Base-by-base conservation (phyloP, 208 protist genomes). In the Acanthamoeba royreba region DNA sequence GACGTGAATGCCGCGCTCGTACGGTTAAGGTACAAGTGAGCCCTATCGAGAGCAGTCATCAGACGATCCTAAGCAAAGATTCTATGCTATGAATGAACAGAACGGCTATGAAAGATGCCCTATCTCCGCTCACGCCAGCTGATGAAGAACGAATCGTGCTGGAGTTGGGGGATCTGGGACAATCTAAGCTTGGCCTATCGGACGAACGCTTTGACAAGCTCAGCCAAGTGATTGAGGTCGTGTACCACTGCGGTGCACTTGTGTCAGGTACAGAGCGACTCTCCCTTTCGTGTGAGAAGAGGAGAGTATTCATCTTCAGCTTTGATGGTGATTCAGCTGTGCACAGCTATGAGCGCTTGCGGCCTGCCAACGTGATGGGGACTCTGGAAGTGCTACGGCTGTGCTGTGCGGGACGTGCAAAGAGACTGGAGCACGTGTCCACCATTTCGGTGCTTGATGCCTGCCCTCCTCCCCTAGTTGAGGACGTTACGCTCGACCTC, bases 201-300 rank as follows among this genome's bases (percentile, higher is more conserved):
- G 49, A 9, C 13, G 28, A 0, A 13, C 43, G 35, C 9, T 89
- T 66, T 33, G 81, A 2, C 13, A 33, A 89, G 28, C 81, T 89
- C 5, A 4, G 31, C 52, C 15, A 66, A 22, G 0, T 31, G 81
- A 15, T 89, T 25, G 81, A 89, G 1, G 81, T 31, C 35, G 35
- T 89, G 4, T 89, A 89, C 81, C 81, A 89, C 81, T 69, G 52
- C 81, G 81, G 47, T 49, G 81, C 81, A 28, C 43, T 87, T 3
- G 79, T 87, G 11, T 61, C 43, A 43, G 79, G 79, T 46, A 17
- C 69, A 42, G 53, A 5, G 15, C 35, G 3, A 31, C 22, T n/a
- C 5, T 79, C 22, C 2, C 38, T 13, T 46, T 17, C 35, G n/a
- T n/a, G 13, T n/a, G n/a, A n/a, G n/a, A n/a, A n/a, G n/a, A n/a